phyloP scores from a whole-genome alignment of 1,139 yeast species.

The Kodamaea derodonti region DNA sequence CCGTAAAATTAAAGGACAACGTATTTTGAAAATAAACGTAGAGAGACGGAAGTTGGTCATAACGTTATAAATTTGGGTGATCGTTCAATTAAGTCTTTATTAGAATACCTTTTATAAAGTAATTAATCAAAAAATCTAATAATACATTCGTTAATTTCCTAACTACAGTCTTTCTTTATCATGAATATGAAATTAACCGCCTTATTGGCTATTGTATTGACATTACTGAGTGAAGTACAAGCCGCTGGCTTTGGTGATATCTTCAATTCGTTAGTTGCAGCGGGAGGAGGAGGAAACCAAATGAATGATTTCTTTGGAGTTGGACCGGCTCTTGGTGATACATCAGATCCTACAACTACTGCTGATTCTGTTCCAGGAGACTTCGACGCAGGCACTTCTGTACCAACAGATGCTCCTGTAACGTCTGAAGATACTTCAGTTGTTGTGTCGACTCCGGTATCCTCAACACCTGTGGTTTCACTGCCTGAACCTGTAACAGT shows the following conservation, averaged over 20 bases:
- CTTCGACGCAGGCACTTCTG: too few relatives aligned
- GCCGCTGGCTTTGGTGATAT: too few relatives aligned
- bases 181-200: slow-evolving; percentile 8
- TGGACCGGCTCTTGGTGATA: too few relatives aligned
- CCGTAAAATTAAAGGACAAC: not conserved
- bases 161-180: slow-evolving; percentile 15
- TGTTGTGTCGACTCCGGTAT: not conserved
- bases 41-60: not conserved
- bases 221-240: not conserved
- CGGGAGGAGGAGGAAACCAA: too few relatives aligned
- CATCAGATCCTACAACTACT: too few relatives aligned
- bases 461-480: not conserved
- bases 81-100: not conserved
- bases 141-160: slow-evolving; percentile 5
- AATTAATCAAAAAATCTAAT: not conserved
- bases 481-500: not conserved
- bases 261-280: too few relatives aligned
- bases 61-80: too few relatives aligned
- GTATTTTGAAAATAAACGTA: not conserved
- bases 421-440: too few relatives aligned
- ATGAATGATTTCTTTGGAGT: too few relatives aligned
- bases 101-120: too few relatives aligned
- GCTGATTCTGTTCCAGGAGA: too few relatives aligned
- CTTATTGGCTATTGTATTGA: slow-evolving; percentile 1
- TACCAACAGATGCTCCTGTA: too few relatives aligned